Conservation (phyloP, 2,329 filamentous ascomycete species). For the Diaporthe nobilis region DNA sequence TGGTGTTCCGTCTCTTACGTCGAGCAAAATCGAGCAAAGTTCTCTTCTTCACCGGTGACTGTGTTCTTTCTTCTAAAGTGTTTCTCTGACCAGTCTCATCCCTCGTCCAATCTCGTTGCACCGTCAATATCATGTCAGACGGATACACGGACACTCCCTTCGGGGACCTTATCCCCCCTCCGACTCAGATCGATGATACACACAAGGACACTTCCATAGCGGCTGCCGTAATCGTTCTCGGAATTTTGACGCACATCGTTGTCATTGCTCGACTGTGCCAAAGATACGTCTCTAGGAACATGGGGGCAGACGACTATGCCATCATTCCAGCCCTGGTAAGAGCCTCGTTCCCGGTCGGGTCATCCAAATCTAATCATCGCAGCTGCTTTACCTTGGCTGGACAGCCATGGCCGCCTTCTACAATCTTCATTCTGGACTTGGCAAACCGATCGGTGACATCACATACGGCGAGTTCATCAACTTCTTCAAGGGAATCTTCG, state of each 20-base stretch:
- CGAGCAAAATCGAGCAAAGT: too few relatives aligned
- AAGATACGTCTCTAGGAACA: slow-evolving; percentile 21
- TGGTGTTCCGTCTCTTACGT: too few relatives aligned
- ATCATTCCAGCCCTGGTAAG: slow-evolving; percentile 44
- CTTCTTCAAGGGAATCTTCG: slow-evolving; percentile 45
- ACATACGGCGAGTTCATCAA: slow-evolving; percentile 45
- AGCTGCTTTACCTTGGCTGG: slow-evolving; percentile 46
- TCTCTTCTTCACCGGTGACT: too few relatives aligned
- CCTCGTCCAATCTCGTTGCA: too few relatives aligned
- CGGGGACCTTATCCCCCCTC: slow-evolving; percentile 42
- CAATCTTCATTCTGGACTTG: slow-evolving; percentile 45
- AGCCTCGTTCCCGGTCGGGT: neutral
- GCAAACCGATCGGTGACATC: slow-evolving; percentile 48
- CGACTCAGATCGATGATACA: slow-evolving; percentile 41
- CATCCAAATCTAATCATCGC: neutral
- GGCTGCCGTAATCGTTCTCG: slow-evolving; percentile 39
- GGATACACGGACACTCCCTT: neutral
- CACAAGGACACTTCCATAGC: slow-evolving; percentile 44
- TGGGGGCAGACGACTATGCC: slow-evolving; percentile 46
- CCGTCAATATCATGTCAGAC: too few relatives aligned
- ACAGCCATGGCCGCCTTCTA: slow-evolving; percentile 44
- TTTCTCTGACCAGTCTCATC: too few relatives aligned
- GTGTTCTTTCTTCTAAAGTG: too few relatives aligned
- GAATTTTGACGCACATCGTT: slow-evolving; percentile 36
- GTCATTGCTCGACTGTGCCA: slow-evolving; percentile 38